Conservation (phyloP, 2,329 filamentous ascomycete species). For the Magnaporthiopsis incrustans region DNA sequence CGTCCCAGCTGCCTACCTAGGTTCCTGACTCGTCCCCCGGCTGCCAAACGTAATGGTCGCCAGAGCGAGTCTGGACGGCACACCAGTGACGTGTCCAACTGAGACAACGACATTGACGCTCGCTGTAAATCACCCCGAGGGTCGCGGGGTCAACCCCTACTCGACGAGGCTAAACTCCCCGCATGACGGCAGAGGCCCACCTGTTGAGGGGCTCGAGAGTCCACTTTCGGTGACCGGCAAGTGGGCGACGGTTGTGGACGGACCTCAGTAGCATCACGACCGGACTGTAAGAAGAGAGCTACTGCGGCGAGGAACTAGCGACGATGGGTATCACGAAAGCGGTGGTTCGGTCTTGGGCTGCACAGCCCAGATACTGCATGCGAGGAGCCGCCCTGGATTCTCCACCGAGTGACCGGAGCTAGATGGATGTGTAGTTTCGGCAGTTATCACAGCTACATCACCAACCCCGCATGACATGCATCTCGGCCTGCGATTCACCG, state of each 20-base stretch:
- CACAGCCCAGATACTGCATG: too few relatives aligned
- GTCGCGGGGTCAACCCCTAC: slow-evolving; percentile 10
- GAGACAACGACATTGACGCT: slow-evolving; percentile 10
- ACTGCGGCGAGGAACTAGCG: background rate
- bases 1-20: too few relatives aligned
- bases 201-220: background rate
- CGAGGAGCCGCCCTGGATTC: background rate
- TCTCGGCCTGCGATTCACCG: background rate
- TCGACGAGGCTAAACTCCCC: background rate
- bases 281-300: background rate
- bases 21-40: too few relatives aligned
- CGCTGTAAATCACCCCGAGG: slow-evolving; percentile 24
- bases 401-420: too few relatives aligned
- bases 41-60: background rate
- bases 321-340: background rate
- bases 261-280: background rate
- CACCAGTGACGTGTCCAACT: too few relatives aligned
- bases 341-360: too few relatives aligned
- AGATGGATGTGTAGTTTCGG: background rate
- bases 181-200: background rate
- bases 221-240: background rate
- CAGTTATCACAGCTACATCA: background rate
- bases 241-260: background rate
- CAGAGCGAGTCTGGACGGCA: too few relatives aligned
- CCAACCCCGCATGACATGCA: background rate